These are phyloP conservation scores for Boletus reticulatus DNA, from an alignment of 768 basidiomycete genomes.

Conservation along the genomic window DNA sequence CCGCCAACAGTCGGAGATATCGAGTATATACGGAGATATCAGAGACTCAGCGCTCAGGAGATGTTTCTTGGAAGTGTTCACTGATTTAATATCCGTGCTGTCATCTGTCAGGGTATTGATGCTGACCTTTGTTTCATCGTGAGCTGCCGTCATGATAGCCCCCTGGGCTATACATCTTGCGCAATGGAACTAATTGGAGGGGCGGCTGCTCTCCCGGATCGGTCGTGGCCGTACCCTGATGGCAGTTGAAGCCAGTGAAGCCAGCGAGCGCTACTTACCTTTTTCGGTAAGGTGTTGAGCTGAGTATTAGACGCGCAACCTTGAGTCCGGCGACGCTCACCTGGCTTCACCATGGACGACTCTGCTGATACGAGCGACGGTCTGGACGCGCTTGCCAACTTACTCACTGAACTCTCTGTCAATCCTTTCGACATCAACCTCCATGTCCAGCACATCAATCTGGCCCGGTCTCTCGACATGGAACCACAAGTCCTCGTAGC, in stretches of 20 bases:
- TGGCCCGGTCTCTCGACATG: slow-evolving; percentile 56
- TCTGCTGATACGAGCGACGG: slow-evolving; percentile 34
- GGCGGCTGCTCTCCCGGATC: not conserved
- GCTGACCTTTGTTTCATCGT: not conserved
- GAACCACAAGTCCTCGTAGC: slow-evolving; percentile 59
- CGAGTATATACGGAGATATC: not conserved
- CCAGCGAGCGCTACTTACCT: not conserved
- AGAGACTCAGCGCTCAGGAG: not conserved
- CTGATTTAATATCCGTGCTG: not conserved
- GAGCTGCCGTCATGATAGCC: not conserved
- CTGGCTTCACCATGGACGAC: slow-evolving; percentile 47
- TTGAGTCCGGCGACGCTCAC: not conserved
- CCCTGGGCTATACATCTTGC: no score
- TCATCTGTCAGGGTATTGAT: not conserved
- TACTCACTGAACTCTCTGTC: slow-evolving; percentile 56
- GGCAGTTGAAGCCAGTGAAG: no score
- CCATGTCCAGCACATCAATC: slow-evolving; percentile 65
- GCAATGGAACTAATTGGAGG: not conserved
- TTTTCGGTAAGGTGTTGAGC: slow-evolving; percentile 6
- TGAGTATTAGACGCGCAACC: not conserved
- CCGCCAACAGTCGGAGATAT: not conserved
- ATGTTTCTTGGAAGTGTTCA: not conserved
- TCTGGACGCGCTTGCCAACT: slow-evolving; percentile 60
- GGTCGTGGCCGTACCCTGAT: no score
- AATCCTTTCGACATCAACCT: slow-evolving; percentile 60